Base-by-base conservation (phyloP, 306 rosid genomes). In the Ormosia semicastrata region DNA sequence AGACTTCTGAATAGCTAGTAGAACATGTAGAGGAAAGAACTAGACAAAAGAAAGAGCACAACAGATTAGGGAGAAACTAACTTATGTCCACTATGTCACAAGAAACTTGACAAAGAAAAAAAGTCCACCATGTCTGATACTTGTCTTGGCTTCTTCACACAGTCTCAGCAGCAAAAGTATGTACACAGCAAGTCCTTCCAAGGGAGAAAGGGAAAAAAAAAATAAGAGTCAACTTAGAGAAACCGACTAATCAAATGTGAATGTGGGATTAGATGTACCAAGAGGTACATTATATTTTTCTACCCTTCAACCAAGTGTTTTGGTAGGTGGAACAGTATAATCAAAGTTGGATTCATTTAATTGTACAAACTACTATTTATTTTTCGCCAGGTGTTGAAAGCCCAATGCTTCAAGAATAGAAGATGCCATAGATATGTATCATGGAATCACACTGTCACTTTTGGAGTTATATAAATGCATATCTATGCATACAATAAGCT, bases 171-270 rank as follows among this genome's bases (percentile, higher is more conserved):
- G 79, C 81, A 80, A 81, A 84, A 87, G 73, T 63, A 82, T 78
- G 37, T 84, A 82, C 86, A 68, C 52, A 69, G 41, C 73, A 87
- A 63, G 78, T 62, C 84, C 88, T 87, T 83, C 77, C 70, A 84
- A 43, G 32, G 33, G 32, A 40, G 65, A 58, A 34, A 43, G 32
- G 33, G 32, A 40, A 58, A 58, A 34, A 39, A 37, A 3, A 24
- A 76, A 44, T 44, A 76, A 44, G 4, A 43, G 79, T 86, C 86
- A 86, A 82, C 50, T 32, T 71, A 34, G 33, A 33, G 74, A 56
- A 81, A 71, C 82, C 63, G 80, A 81, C 83, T 81, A 81, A 72
- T 73, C 10, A 39, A 72, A 73, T 69, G 50, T 34, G 4, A 10
- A 46, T 34, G 65, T 29, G 39, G 58, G 63, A 79, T 79, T 41